A percentile compares a stretch with the other conserved stretches of the same genome.
These are phyloP conservation scores for Leccinum proliferum DNA, from an alignment of 1,284 basidiomycete genomes.

Conservation along the genomic window DNA sequence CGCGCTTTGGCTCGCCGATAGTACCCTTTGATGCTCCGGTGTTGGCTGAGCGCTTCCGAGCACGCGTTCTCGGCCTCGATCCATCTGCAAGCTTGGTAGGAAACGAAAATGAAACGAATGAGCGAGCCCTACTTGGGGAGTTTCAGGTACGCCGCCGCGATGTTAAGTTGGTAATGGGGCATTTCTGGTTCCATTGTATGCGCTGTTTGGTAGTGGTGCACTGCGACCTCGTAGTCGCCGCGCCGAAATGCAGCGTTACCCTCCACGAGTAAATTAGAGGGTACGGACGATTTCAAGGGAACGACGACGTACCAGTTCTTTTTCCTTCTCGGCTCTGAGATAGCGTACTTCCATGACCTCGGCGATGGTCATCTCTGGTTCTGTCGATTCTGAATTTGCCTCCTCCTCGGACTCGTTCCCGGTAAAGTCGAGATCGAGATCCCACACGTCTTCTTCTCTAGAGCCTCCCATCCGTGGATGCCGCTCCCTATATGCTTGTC, in stretches of 20 bases:
- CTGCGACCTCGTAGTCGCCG: conserved; percentile 49
- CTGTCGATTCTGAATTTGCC: no score
- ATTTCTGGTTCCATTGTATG: conserved; percentile 61
- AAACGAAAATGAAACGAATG: conserved; percentile 3
- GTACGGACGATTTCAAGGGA: neutral
- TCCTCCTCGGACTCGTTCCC: no score
- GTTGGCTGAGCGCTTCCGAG: conserved; percentile 53
- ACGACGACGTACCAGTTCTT: conserved; percentile 46
- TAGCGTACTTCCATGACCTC: conserved; percentile 69
- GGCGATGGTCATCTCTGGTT: conserved; percentile 49
- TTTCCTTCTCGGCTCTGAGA: conserved; percentile 57
- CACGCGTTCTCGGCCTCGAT: conserved; percentile 65
- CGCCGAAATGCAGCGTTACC: conserved; percentile 60
- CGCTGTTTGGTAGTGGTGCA: conserved; percentile 52
- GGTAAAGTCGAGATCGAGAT: conserved; percentile 56
- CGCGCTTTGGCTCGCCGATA: conserved; percentile 61
- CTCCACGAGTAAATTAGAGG: conserved; percentile 30
- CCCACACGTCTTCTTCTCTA: conserved; percentile 75
- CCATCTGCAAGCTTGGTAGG: conserved; percentile 40
- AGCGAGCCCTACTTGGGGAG: conserved; percentile 43
- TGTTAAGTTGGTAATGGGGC: conserved; percentile 66
- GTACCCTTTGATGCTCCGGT: conserved; percentile 59
- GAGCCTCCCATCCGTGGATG: conserved; percentile 60
- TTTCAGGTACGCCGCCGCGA: conserved; percentile 65
- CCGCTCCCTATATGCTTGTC: conserved; percentile 39